Conservation (phyloP, 2,329 filamentous ascomycete genomes). For the Sclerotinia minor region DNA sequence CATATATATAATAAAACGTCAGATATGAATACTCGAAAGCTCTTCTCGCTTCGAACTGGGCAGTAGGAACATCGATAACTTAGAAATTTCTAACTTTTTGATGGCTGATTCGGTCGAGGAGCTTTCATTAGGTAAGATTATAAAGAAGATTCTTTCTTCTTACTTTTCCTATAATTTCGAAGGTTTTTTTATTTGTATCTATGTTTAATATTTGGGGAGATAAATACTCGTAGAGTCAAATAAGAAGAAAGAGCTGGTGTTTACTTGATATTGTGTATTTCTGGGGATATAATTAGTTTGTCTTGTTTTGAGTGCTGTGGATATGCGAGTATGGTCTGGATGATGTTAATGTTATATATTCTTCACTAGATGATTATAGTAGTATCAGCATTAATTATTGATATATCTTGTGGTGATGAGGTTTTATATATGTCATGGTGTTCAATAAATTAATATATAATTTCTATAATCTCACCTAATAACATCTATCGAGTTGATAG, state of each 20-base stretch:
- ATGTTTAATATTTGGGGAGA: background rate
- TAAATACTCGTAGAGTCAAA: no score
- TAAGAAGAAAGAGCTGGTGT: no score
- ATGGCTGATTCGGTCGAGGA: no score
- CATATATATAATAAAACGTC: background rate
- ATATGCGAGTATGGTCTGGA: background rate
- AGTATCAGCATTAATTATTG: no score
- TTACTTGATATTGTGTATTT: no score
- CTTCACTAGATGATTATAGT: no score
- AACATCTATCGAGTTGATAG: accelerated
- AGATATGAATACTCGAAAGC: background rate
- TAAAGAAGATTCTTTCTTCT: background rate
- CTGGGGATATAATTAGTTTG: background rate
- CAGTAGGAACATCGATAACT: background rate
- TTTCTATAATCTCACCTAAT: background rate
- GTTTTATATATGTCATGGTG: background rate
- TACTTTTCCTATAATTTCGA: no score
- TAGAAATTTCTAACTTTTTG: no score
- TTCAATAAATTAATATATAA: no score
- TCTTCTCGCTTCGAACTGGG: no score
- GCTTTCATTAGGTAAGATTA: background rate
- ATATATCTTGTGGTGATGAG: background rate
- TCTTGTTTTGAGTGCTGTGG: background rate
- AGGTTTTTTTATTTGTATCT: no score
- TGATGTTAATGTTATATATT: no score